Evolutionary conservation across 306 rosid genomes (phyloP).

Genomic region (Lagenaria siceraria): DNA sequence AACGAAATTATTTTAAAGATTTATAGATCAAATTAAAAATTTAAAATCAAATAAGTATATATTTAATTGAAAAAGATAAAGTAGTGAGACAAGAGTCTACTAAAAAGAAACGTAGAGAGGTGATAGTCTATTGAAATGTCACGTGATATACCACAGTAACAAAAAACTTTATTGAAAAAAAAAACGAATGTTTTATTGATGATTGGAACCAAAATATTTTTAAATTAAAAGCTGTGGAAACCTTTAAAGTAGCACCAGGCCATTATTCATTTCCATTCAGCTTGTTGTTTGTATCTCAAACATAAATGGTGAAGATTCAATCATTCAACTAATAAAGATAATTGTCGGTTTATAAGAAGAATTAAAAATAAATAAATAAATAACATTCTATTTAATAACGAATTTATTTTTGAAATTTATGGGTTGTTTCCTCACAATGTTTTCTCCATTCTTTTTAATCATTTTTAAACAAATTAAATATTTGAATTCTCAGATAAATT

Average conservation of each 20-base stretch:
- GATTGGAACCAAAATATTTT: background rate
- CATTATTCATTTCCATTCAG: background rate
- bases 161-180: background rate
- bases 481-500: too few relatives aligned
- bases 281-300: background rate
- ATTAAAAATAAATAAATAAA: too few relatives aligned
- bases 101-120: background rate
- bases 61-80: background rate
- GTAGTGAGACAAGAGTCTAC: too few relatives aligned
- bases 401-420: too few relatives aligned
- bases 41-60: background rate
- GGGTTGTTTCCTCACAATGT: too few relatives aligned
- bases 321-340: too few relatives aligned
- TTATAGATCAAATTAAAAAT: background rate
- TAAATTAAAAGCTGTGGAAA: background rate
- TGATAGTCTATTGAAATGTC: background rate
- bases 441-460: too few relatives aligned
- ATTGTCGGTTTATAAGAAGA: too few relatives aligned
- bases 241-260: background rate
- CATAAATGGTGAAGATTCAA: too few relatives aligned
- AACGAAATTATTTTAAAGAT: background rate
- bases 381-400: too few relatives aligned
- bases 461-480: too few relatives aligned
- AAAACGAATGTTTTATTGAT: background rate
- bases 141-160: background rate